phyloP scores from a whole-genome alignment of 2,329 filamentous ascomycete species.

The Monosporascus sp. region DNA sequence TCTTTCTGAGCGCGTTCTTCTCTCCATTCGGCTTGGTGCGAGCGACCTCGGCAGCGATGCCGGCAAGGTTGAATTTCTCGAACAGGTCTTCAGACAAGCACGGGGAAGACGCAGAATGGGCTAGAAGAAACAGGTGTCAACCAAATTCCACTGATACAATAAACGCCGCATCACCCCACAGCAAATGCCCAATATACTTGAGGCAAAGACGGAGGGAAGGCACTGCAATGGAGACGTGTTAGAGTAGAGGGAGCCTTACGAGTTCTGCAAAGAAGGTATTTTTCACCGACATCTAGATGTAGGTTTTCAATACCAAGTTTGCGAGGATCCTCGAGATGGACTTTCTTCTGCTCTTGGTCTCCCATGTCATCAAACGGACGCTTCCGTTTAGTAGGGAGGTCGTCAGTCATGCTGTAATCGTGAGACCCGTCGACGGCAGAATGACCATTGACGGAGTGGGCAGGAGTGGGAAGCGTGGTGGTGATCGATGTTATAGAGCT shows the following conservation, averaged over 20 bases:
- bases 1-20: conserved; percentile 63
- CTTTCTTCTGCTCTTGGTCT: conserved; percentile 56
- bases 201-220: conserved; percentile 8
- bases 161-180: conserved; percentile 4
- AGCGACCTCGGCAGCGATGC: conserved; percentile 57
- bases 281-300: conserved; percentile 61
- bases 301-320: conserved; percentile 59
- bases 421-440: conserved; percentile 38
- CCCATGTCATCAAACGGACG: conserved; percentile 52
- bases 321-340: conserved; percentile 53
- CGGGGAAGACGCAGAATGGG: conserved; percentile 44
- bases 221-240: conserved; percentile 26
- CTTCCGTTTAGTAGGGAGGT: conserved; percentile 58
- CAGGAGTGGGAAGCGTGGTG: conserved; percentile 55
- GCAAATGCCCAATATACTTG: conserved; percentile 17
- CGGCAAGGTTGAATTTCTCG: conserved; percentile 50
- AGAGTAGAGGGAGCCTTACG: conserved; percentile 55
- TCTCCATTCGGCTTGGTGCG: conserved; percentile 60
- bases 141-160: conserved; percentile 17
- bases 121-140: conserved; percentile 44
- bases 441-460: conserved; percentile 59
- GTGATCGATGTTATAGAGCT: conserved; percentile 47
- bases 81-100: conserved; percentile 53
- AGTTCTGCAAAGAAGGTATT: conserved; percentile 63
- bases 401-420: conserved; percentile 43